These are phyloP conservation scores for Colletotrichum brevisporum DNA, from an alignment of 2,329 filamentous ascomycete species.

Conservation along the genomic window DNA sequence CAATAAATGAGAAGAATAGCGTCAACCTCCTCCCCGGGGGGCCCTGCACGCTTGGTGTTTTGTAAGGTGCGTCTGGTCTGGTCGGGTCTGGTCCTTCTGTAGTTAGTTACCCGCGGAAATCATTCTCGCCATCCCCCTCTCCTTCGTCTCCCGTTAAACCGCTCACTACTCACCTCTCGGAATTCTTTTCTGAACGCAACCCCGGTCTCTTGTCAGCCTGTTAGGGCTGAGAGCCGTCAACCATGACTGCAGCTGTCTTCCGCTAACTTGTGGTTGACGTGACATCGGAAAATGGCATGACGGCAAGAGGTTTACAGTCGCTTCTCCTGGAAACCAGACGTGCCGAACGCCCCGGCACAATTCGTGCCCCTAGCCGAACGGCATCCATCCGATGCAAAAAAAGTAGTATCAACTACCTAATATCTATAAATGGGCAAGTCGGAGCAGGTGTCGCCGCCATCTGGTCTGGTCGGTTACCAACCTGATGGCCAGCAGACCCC, in stretches of 20 bases:
- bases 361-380: background rate
- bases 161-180: constrained; percentile 6
- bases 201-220: constrained; percentile 23
- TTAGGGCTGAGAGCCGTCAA: constrained; percentile 26
- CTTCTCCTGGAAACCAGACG: too few species aligned
- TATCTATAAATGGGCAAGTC: constrained; percentile 22
- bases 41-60: too few species aligned
- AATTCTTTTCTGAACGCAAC: background rate
- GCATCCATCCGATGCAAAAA: background rate
- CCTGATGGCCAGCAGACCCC: background rate
- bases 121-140: background rate
- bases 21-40: background rate
- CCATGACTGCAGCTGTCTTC: constrained; percentile 34
- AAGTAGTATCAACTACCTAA: background rate
- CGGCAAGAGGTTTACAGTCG: constrained; percentile 17
- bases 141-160: constrained; percentile 9
- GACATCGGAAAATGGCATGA: constrained; percentile 17
- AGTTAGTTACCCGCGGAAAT: too few species aligned
- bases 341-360: background rate
- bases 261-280: constrained; percentile 15
- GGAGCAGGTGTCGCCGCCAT: background rate
- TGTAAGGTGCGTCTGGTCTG: too few species aligned
- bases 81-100: too few species aligned
- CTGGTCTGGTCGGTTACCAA: constrained; percentile 1
- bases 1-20: constrained; percentile 1